Conservation (phyloP, 1,284 basidiomycete genomes). For the Stygiomarasmius scandens region DNA sequence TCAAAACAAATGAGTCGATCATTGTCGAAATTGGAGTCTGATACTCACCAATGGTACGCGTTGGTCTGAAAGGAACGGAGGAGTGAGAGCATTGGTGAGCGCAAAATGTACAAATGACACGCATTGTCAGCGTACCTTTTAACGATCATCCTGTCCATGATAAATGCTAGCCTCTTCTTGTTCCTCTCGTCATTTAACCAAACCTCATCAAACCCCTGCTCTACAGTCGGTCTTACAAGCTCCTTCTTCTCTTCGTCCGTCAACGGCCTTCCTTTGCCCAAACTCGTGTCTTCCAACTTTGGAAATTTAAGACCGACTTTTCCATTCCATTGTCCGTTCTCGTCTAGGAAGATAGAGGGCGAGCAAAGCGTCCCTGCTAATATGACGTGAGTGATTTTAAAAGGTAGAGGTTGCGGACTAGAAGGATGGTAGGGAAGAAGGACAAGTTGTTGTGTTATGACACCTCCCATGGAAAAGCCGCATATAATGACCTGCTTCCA, state of each 20-base stretch:
- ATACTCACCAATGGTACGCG: background rate
- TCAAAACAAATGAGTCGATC: background rate
- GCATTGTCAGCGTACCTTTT: slow-evolving; percentile 2
- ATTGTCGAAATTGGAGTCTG: background rate
- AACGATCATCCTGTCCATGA: slow-evolving; percentile 1
- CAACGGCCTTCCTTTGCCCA: background rate
- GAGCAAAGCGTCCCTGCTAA: slow-evolving; percentile 1
- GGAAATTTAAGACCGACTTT: background rate
- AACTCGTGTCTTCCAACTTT: background rate
- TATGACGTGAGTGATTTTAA: slow-evolving; percentile 5
- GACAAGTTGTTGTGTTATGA: slow-evolving; percentile 9
- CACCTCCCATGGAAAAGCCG: slow-evolving; percentile 10
- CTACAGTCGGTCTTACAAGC: background rate
- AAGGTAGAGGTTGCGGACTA: slow-evolving; percentile 1
- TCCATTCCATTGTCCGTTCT: background rate
- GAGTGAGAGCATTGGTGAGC: too few species aligned
- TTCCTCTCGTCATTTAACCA: slow-evolving; percentile 5
- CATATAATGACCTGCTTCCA: slow-evolving; percentile 5
- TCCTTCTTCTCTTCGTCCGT: slow-evolving; percentile 8
- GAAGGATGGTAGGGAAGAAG: slow-evolving; percentile 3
- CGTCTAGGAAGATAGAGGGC: background rate
- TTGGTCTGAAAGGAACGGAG: background rate
- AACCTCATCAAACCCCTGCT: background rate
- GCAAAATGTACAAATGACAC: too few species aligned
- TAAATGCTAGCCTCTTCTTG: background rate